Evolutionary conservation across 441 rosid genomes (phyloP).

Genomic region (Populus hybrid): DNA sequence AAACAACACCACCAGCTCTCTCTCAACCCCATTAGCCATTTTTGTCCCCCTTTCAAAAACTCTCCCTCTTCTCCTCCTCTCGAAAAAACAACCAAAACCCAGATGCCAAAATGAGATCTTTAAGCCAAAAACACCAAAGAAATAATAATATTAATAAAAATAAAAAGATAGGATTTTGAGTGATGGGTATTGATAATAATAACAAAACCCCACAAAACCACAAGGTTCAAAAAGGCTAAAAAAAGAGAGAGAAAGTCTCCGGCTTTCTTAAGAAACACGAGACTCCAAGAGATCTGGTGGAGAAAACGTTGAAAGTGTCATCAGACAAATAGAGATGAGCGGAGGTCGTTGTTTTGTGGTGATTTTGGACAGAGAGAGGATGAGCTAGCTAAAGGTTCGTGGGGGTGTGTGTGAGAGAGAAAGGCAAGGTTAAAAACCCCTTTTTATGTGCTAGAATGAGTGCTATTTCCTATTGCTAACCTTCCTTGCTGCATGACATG

Average conservation of each 20-base stretch:
- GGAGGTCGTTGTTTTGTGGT: constrained; percentile 24
- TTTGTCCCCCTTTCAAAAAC: constrained; percentile 10
- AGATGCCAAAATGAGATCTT: constrained; percentile 13
- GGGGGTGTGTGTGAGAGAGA: constrained; percentile 22
- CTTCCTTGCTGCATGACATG: constrained; percentile 58
- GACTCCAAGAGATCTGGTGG: constrained; percentile 69
- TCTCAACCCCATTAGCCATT: constrained; percentile 62
- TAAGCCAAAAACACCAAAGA: constrained; percentile 10
- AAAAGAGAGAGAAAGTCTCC: not conserved
- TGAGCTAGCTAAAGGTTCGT: constrained; percentile 17
- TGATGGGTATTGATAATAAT: constrained; percentile 33
- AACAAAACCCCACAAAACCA: constrained; percentile 31
- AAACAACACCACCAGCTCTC: constrained; percentile 56
- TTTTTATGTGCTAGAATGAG: constrained; percentile 20
- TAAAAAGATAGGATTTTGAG: constrained; percentile 23
- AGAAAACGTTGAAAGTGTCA: constrained; percentile 43
- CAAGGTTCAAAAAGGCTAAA: not conserved
- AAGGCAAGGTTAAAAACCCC: constrained; percentile 8
- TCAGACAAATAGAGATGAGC: constrained; percentile 15
- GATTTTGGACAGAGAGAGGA: constrained; percentile 19
- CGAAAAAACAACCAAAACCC: constrained; percentile 5
- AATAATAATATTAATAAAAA: not conserved
- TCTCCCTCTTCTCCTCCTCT: not conserved
- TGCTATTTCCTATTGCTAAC: constrained; percentile 8
- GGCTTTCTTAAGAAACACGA: constrained; percentile 40